Conservation (phyloP, 768 basidiomycete genomes). For the Pisolithus tinctorius region DNA sequence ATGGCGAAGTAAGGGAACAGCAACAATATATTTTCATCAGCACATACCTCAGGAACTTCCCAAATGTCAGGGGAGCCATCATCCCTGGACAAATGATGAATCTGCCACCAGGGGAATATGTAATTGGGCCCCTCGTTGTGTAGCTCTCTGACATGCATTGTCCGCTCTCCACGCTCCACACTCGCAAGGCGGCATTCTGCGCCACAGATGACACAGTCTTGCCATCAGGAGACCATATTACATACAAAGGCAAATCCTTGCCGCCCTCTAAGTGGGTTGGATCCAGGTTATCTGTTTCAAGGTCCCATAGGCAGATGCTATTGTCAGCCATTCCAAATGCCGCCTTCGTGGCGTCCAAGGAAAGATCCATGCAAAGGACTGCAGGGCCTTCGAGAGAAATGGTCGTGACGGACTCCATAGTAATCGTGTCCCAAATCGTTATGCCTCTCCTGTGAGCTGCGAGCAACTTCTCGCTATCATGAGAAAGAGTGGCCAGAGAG, state of each 20-base stretch:
- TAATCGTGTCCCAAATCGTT: neutral
- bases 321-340: conserved; percentile 11
- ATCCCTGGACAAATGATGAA: neutral
- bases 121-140: neutral
- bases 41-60: neutral
- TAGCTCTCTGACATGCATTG: neutral
- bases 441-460: neutral
- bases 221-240: conserved; percentile 7
- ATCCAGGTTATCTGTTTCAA: neutral
- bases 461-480: neutral
- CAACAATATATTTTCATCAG: neutral
- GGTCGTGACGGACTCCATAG: neutral
- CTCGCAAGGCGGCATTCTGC: neutral
- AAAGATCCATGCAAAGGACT: conserved; percentile 3
- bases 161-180: neutral
- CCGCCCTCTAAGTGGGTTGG: neutral
- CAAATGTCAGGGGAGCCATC: neutral
- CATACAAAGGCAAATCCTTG: neutral
- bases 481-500: neutral
- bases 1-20: neutral
- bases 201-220: neutral
- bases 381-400: neutral
- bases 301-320: conserved; percentile 9
- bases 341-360: conserved; percentile 1
- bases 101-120: neutral